Base-by-base conservation (phyloP, 2,329 filamentous ascomycete genomes). In the Talaromyces islandicus region DNA sequence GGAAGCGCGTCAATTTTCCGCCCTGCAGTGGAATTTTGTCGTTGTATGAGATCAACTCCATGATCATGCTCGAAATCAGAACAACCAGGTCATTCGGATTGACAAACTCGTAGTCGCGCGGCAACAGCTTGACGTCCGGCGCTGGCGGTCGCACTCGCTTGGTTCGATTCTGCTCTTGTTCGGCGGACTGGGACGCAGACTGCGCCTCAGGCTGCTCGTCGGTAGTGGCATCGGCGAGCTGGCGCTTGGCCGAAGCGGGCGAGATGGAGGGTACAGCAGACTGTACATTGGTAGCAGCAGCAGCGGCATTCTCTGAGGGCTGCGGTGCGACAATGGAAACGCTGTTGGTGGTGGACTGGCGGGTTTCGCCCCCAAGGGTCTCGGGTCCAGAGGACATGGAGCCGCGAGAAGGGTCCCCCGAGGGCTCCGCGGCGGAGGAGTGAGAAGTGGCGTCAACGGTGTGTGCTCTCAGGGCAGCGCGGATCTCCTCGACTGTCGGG, bases 1-100 rank as follows among this genome's bases (percentile, higher is more conserved):
- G 94, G 73, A 99, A 99, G 58, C 94, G 85, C 56, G 94, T 99
- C 59, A 99, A 82, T 35, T 91, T 89, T 35, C 91, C 92, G 65
- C 91, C 90, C 67, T 88, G 87, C 59, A 97, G 84, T 53, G 93
- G 92, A 64, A 94, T 86, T 54, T 84, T 84, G 73, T 99, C 94
- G 69, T 99, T 99, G 64, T 93, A 90, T 63, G 90, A 87, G 66
- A 99, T 96, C 54, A 99, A 80, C 76, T 99, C 94, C 75, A 92
- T 88, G 54, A 99, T 83, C 94, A 99, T 97, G 70, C 95, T 91
- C 52, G 92, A 87, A 66, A 99, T 94, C 62, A 99, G 79, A 48
- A 93, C 82, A 29, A 96, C 94, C 71, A 99, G 85, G 71, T 97
- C 92, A 69, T 92, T 89, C 9, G 90, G 85, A 43, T 88, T 81